Evolutionary conservation across 2,329 filamentous ascomycete genomes (phyloP), one percentile per base, ranked within the genome.

Genomic region (Botrytis fragariae): DNA sequence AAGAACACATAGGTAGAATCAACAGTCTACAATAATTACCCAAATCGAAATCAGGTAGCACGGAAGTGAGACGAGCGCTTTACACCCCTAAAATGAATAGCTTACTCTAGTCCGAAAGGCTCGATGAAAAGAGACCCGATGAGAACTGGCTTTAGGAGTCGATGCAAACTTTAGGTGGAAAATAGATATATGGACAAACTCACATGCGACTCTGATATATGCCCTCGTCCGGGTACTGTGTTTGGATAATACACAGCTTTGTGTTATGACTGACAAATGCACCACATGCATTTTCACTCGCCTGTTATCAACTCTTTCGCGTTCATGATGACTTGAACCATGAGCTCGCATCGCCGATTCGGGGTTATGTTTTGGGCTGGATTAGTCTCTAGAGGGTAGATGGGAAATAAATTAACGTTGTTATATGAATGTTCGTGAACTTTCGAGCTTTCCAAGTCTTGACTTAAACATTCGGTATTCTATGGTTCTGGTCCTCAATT

Each of bases 1-100:
- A 51, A n/a, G 25, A 0, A 22, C 3, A 1, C 10, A 51, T 4
- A 7, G 48, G 12, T n/a, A n/a, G 10, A 0, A n/a, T 51, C 4
- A 1, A 51, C 25, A 51, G 48, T 16, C 1, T 51, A 14, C 25
- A 16, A 51, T 0, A n/a, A n/a, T 16, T 14, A 14, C 12, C 48
- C 12, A n/a, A n/a, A 16, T 7, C 12, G 25, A 16, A 7, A n/a
- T 14, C 25, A n/a, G 4, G 25, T 25, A 51, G 48, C 25, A n/a
- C n/a, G 48, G 12, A n/a, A 51, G 25, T n/a, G 25, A n/a, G 22
- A 3, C 25, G 48, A 51, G 25, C 12, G 48, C 22, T 10, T 22
- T 48, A 8, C 8, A n/a, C 4, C 25, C 25, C 45, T 6, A 12
- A 51, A n/a, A 14, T 12, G 5, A 7, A 3, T 7, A 51, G 48